Evolutionary conservation across 768 basidiomycete genomes (phyloP), one percentile per base, ranked within the genome.

Genomic region (Hygrocybe coccinea): DNA sequence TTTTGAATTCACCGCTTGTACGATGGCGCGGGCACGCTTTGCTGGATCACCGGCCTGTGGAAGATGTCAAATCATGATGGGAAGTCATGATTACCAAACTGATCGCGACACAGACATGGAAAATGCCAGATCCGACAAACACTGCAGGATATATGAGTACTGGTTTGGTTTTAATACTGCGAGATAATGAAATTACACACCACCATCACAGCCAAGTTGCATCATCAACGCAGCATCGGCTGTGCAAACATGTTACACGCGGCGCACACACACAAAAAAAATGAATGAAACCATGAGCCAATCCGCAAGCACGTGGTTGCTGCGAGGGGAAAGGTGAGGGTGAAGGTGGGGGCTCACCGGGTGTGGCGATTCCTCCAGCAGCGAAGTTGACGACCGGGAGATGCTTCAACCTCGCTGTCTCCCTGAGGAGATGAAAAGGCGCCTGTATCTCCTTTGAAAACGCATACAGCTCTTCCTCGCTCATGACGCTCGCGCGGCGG

Each of bases 181-280:
- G 60, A 33, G 44, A 14, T 25, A n/a, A n/a, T 15, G n/a, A 53
- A n/a, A 2, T 3, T 41, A 70, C 85, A 59, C 65, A 94, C 94
- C 89, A 77, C 95, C 93, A 66, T 95, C 95, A 70, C 92, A 93
- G 35, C 95, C 93, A 35, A 98, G 82, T 67, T 95, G 93, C 95
- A 98, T 98, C 95, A 97, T 97, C 59, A 97, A 71, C 3, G 97
- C 97, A 14, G 95, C 95, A 70, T 99, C 95, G 61, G 91, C 93
- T 84, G 70, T 29, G 29, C 29, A 8, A 29, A n/a, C n/a, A n/a
- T n/a, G n/a, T n/a, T n/a, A n/a, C n/a, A n/a, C n/a, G n/a, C n/a
- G n/a, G n/a, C n/a, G n/a, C n/a, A n/a, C n/a, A n/a, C n/a, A n/a
- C n/a, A n/a, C n/a, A n/a, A n/a, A n/a, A n/a, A n/a, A n/a, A n/a